Percentiles rank a stretch among this genome's conserved stretches.
These are phyloP conservation scores for Diaporthe batatas DNA, from an alignment of 2,329 filamentous ascomycete species.

Conservation along the genomic window DNA sequence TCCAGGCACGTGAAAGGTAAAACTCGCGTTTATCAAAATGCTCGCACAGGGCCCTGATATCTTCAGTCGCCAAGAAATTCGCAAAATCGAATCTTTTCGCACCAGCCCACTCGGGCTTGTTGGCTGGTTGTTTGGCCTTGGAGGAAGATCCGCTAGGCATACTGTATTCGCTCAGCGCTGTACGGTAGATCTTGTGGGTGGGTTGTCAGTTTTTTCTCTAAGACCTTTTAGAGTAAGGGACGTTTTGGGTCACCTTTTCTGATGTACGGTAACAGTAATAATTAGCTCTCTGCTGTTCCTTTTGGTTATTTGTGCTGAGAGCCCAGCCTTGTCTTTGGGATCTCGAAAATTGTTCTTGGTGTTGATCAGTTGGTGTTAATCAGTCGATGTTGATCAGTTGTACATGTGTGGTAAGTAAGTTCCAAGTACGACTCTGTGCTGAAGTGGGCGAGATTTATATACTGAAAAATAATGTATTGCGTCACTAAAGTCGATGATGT, in stretches of 20 bases:
- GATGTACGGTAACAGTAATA: neutral
- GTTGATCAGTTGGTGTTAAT: neutral
- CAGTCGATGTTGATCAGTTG: neutral
- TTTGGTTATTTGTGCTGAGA: neutral
- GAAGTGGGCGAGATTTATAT: neutral
- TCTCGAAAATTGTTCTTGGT: neutral
- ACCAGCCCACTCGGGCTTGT: neutral
- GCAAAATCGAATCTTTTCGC: neutral
- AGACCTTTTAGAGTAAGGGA: neutral
- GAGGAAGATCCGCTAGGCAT: neutral
- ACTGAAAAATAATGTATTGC: neutral
- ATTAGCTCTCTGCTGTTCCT: neutral
- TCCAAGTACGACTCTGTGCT: neutral
- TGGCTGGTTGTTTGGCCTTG: neutral
- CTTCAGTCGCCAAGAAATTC: rapidly evolving
- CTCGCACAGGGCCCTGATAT: neutral
- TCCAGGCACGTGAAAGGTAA: neutral
- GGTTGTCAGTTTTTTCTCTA: neutral
- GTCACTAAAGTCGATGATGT: neutral
- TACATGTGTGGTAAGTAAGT: neutral
- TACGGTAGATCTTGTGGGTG: neutral
- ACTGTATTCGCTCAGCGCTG: neutral
- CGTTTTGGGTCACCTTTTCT: neutral
- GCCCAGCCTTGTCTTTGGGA: neutral
- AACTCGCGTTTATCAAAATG: neutral